Conservation (phyloP, 805 yeast genomes). For the Saturnispora ahearnii region DNA sequence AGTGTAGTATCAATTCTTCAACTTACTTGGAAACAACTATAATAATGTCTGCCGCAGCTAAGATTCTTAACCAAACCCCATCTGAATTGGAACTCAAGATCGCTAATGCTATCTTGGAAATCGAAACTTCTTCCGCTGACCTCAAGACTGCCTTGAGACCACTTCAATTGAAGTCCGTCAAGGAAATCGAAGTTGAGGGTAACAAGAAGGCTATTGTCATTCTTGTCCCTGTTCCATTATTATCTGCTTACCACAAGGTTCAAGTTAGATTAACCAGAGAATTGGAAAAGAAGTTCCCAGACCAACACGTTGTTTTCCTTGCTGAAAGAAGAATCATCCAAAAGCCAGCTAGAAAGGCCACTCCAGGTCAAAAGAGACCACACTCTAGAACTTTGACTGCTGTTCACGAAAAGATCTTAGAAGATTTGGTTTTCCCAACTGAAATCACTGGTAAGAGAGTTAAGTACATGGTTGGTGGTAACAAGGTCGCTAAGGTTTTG, state of each 20-base stretch:
- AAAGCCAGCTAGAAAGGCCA: conserved; percentile 94
- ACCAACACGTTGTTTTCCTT: conserved; percentile 97
- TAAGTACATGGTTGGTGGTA: conserved; percentile 98
- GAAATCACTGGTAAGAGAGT: conserved; percentile 99
- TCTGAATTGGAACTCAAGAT: conserved; percentile 98
- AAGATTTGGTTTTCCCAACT: conserved; percentile 99
- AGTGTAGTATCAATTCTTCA: neutral
- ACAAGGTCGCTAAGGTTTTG: conserved; percentile 95
- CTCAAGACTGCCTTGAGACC: conserved; percentile 97
- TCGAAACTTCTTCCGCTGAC: conserved; percentile 81
- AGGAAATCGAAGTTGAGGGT: conserved; percentile 95
- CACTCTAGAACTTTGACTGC: conserved; percentile 98
- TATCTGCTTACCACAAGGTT: conserved; percentile 90
- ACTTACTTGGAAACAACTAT: neutral
- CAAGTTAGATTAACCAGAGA: conserved; percentile 97
- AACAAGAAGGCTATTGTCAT: conserved; percentile 98
- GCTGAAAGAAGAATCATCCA: conserved; percentile 99
- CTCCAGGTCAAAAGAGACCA: conserved; percentile 97
- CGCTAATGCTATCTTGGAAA: conserved; percentile 96
- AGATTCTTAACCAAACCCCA: conserved; percentile 92
- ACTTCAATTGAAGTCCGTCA: conserved; percentile 96
- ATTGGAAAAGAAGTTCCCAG: conserved; percentile 99
- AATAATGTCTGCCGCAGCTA: conserved; percentile 92
- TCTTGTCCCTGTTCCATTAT: conserved; percentile 96
- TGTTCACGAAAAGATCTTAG: conserved; percentile 97